Evolutionary conservation across 208 protist genomes (phyloP), one percentile per base, ranked within the genome.

Genomic region (Leishmania arabica): DNA sequence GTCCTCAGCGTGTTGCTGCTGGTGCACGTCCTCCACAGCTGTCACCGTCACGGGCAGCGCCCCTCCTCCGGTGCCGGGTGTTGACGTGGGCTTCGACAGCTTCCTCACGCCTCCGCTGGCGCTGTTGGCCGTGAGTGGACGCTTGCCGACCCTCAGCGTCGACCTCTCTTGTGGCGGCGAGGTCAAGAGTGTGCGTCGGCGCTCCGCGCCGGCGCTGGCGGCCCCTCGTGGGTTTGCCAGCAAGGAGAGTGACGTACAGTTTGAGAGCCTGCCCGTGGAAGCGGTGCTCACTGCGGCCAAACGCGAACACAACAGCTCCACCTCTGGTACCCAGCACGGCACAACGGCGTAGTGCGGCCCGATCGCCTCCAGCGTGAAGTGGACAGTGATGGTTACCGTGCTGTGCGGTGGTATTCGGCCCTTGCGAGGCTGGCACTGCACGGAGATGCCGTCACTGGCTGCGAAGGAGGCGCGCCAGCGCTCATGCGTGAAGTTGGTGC

Each of bases 311-410:
- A 84, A 56, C 70, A 77, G 66, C 77, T 84, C 79, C 31, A 95
- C 84, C 79, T 94, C 93, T 34, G 92, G 93, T 56, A 97, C 79
- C 83, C 88, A 95, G 78, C 91, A 95, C 65, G 91, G 84, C 37
- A 95, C 81, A 21, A 79, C 80, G 64, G 89, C 70, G 75, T 80
- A 79, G 82, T 94, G 90, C 34, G 79, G 69, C 6, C 93, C 95
- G 45, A 85, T 79, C 21, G 84, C 87, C 73, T 88, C 78, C 34
- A 95, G 79, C 4, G 86, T 92, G 84, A 95, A 97, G 74, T 86
- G 68, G 19, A 97, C 89, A 15, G 86, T 90, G 31, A 97, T 79
- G 58, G 70, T 79, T 1, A 90, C 80, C 68, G 75, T 81, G 58
- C 83, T 74, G 45, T 90, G 80, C 11, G 95, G 86, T 11, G 88